Percentiles rank a stretch among this genome's conserved stretches.
Conservation (phyloP, 306 rosid genomes). For the Hippophae tibetana region DNA sequence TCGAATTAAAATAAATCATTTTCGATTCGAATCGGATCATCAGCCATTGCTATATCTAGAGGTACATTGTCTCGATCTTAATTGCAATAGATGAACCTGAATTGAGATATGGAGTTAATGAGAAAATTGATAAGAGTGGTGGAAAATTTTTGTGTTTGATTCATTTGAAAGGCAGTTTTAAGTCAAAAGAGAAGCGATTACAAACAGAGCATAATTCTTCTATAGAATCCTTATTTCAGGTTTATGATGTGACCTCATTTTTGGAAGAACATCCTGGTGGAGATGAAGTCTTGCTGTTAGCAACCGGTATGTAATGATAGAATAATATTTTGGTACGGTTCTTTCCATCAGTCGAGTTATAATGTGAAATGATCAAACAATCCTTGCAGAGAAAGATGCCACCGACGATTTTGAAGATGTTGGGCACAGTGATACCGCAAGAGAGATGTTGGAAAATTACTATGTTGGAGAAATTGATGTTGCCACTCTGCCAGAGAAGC, state of each 20-base stretch:
- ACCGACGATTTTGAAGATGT: constrained; percentile 69
- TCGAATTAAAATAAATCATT: too few relatives aligned
- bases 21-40: too few relatives aligned
- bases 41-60: too few relatives aligned
- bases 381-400: constrained; percentile 61
- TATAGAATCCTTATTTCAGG: constrained; percentile 33
- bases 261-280: constrained; percentile 96
- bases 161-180: not conserved
- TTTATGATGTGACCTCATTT: constrained; percentile 75
- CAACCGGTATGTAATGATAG: constrained; percentile 43
- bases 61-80: too few relatives aligned
- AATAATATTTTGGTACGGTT: not conserved
- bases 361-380: constrained; percentile 4
- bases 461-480: constrained; percentile 48
- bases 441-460: constrained; percentile 42
- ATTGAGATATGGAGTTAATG: too few relatives aligned
- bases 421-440: constrained; percentile 59
- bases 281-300: constrained; percentile 64
- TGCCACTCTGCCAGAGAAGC: constrained; percentile 33
- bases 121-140: too few relatives aligned
- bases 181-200: not conserved
- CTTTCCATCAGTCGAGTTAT: not conserved
- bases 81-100: too few relatives aligned
- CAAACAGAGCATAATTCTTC: not conserved
- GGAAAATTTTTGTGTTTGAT: not conserved